Base-by-base conservation (phyloP, 306 rosid species). In the Malus domestica region DNA sequence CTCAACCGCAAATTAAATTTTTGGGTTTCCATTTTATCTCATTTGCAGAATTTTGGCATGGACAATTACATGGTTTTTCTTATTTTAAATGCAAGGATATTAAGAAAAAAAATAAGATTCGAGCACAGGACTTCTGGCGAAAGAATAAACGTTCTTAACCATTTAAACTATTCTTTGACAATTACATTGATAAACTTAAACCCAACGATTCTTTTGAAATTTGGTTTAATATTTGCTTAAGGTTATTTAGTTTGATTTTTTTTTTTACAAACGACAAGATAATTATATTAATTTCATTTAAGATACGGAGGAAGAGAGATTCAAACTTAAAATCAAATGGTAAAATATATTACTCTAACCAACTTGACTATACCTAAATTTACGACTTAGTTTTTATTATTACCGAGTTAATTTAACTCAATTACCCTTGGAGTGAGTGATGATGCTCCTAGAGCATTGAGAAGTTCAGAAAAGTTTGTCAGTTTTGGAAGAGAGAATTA, bases 51-150 rank as follows among this genome's bases (percentile, higher is more conserved):
- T 66, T 66, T 66, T 5, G 55, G 2, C 19, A 46, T 51, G 20
- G 55, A 5, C 20, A 51, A 15, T 51, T 51, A 51, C 55, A 51
- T 51, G 55, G 8, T 15, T 51, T 51, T 2, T 51, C 55, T 51
- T 51, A 51, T 1, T 51, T 51, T 51, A 15, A 16, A 49, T 49
- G 54, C 8, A 16, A 51, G 2, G 8, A 2, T 16, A 15, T 15
- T 51, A 51, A 51, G 55, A 15, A 51, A 51, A 25, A 27, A 2
- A 6, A 4, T 0, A 0, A 51, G 18, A 51, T 51, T 51, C 8
- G 3, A 51, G 16, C 1, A 16, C 6, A 51, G 0, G 3, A 51
- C 0, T 51, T 51, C 1, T 4, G 0, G 0, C 1, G 3, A 51
- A 51, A 51, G 0, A 51, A 0, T 51, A 16, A 51, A 51, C 8